phyloP scores from a whole-genome alignment of 139 green algal species.

The Prasinococcaceae sp. region DNA sequence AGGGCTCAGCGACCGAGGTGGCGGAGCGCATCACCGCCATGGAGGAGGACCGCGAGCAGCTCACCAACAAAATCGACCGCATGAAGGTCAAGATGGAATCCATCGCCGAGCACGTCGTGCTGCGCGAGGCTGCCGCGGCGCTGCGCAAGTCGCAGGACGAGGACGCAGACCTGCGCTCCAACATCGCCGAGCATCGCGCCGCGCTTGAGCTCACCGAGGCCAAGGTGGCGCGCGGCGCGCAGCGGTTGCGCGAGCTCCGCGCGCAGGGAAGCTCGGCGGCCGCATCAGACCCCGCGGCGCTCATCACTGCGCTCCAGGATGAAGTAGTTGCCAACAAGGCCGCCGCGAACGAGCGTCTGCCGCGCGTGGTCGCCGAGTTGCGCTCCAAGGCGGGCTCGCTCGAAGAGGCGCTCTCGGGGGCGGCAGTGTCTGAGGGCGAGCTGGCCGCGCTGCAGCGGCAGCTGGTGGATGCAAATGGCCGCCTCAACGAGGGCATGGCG shows the following conservation, averaged over 20 bases:
- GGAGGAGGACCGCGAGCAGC: background rate
- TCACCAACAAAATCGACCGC: background rate
- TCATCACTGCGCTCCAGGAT: no score
- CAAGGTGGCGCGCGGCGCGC: background rate
- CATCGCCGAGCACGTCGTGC: background rate
- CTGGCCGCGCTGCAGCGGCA: background rate
- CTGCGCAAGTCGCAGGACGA: conserved; percentile 10
- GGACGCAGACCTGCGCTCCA: no score
- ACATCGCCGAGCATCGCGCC: background rate
- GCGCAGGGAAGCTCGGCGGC: background rate
- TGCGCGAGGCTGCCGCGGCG: background rate
- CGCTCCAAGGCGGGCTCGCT: no score
- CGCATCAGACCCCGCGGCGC: no score
- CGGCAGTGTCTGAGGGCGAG: background rate
- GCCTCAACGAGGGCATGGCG: background rate
- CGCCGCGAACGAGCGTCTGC: background rate
- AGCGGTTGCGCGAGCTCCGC: background rate
- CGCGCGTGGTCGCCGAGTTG: background rate
- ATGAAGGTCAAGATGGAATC: conserved; percentile 4
- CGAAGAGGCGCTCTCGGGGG: no score
- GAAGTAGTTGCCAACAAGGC: no score
- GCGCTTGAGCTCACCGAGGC: background rate
- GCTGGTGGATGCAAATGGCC: background rate
- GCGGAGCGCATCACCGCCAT: background rate
- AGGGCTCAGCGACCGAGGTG: background rate